Evolutionary conservation across 148 eudicot genomes (phyloP), one percentile per base, ranked within the genome.

Genomic region (Mesembryanthemum crystallinum): DNA sequence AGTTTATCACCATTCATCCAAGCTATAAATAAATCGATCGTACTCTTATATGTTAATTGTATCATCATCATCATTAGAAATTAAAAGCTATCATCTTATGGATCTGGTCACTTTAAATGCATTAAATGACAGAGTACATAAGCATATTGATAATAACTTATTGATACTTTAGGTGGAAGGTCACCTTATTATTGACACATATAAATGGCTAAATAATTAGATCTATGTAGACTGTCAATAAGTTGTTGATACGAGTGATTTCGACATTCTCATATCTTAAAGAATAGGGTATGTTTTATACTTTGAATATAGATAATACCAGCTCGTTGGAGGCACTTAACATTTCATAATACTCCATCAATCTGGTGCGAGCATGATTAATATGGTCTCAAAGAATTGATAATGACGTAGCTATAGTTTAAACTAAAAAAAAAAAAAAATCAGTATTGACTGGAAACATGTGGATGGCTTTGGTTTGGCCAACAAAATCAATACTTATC

Each of bases 391-490:
- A 35, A 35, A 2, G 39, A 6, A 35, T 35, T 6, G 4, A 35
- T 35, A 35, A 35, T 6, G 3, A 35, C 39, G 6, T 35, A 6
- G n/a, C n/a, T n/a, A n/a, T 35, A 35, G 6, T 35, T 35, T 6
- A 35, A 35, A 35, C 39, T 35, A 35, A 35, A 2, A 35, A 35
- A 35, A 35, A 35, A 35, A 35, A n/a, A 35, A 35, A 35, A 35
- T 35, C 39, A 35, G 6, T 35, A 2, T 35, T 32, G 66, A 73
- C 43, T 47, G 35, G 35, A 77, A 71, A 52, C 63, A 21, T 78
- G 76, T 52, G 81, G 81, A 14, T 64, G 58, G 64, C 13, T 55
- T 77, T 71, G 0, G 20, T 49, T 71, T 61, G 80, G 70, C 51
- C 30, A 70, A 39, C 67, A 77, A 61, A 47, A 69, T 69, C 57